A percentile compares a stretch with the other conserved stretches of the same genome.
These are phyloP conservation scores for Prunus persica DNA, from an alignment of 306 rosid species.

Conservation along the genomic window Prunus_persica_NCBIv2 NC_034012.1:11101501-11102000, in stretches of 20 bases:
- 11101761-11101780: constrained; percentile 11
- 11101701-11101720: constrained; percentile 26
- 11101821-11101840: no score
- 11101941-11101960: constrained; percentile 39
- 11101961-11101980: constrained; percentile 18
- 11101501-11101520: not conserved
- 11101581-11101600: no score
- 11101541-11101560: not conserved
- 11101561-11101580: not conserved
- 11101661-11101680: not conserved
- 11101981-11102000: constrained; percentile 51
- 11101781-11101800: constrained; percentile 31
- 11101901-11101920: no score
- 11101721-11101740: constrained; percentile 55
- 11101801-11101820: constrained; percentile 52
- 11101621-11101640: not conserved
- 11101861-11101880: no score
- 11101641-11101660: not conserved
- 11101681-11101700: not conserved
- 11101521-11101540: not conserved
- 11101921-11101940: constrained; percentile 55
- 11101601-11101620: not conserved
- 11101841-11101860: no score
- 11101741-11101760: not conserved
- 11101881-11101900: no score